phyloP scores from a whole-genome alignment of 495 filamentous ascomycete species.

The Neurospora sp. region DNA sequence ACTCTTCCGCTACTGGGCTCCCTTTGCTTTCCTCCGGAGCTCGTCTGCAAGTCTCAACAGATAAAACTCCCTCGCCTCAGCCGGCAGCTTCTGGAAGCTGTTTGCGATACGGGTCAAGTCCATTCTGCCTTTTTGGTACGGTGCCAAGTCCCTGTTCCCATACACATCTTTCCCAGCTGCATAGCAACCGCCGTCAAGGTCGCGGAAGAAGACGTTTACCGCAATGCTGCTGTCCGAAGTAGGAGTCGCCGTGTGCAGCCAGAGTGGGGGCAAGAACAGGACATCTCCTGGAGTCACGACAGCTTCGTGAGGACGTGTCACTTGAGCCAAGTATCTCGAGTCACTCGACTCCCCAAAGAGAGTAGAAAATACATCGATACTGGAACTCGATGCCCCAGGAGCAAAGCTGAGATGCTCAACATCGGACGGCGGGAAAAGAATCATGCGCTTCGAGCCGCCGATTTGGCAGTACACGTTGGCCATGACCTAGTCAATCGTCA shows the following conservation, averaged over 20 bases:
- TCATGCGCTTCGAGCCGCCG: constrained; percentile 55
- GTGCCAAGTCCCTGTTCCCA: constrained; percentile 74
- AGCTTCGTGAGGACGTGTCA: constrained; percentile 57
- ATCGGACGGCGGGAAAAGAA: constrained; percentile 72
- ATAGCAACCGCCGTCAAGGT: constrained; percentile 52
- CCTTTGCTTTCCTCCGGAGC: constrained; percentile 28
- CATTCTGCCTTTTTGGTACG: constrained; percentile 70
- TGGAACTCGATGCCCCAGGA: constrained; percentile 71
- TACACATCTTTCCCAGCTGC: constrained; percentile 74
- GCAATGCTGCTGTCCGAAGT: constrained; percentile 55
- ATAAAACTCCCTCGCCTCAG: constrained; percentile 63
- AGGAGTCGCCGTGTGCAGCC: constrained; percentile 72
- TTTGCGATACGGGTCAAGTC: constrained; percentile 60
- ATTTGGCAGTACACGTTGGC: constrained; percentile 84
- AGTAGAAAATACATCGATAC: constrained; percentile 52
- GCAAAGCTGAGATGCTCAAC: constrained; percentile 58
- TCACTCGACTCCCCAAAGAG: constrained; percentile 14
- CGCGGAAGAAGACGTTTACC: constrained; percentile 80
- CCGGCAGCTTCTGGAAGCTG: constrained; percentile 56
- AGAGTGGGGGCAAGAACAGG: constrained; percentile 70
- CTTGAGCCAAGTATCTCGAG: constrained; percentile 31
- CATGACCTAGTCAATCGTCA: constrained; percentile 51
- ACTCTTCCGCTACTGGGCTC: background rate
- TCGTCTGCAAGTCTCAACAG: constrained; percentile 64
- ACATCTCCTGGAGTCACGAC: constrained; percentile 60